Evolutionary conservation across 768 basidiomycete species (phyloP), one percentile per base, ranked within the genome.

Genomic region (Galerina marginata): DNA sequence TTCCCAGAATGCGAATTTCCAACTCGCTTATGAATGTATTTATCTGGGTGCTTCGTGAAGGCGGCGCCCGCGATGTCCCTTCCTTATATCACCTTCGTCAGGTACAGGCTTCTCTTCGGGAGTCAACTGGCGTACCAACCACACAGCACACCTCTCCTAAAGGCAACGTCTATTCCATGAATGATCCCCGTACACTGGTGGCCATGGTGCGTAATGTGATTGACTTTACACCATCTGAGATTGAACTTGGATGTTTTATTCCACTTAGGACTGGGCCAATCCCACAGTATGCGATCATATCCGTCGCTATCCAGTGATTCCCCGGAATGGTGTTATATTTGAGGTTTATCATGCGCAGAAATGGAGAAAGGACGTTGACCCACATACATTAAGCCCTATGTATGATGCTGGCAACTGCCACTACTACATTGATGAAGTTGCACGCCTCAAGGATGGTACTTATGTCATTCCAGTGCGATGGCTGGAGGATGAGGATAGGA

Each of bases 311-410:
- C 74, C 74, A 1, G 70, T 71, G 1, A 70, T 75, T n/a, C 59
- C 70, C 1, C 49, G 29, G 0, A 52, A 68, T 46, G 67, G 72
- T 1, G 49, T 69, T 2, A 62, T 76, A 3, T 73, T 71, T 0
- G 74, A 75, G 59, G 65, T 72, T 11, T 76, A 69, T 66, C 77
- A 76, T 62, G 74, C 63, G 0, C 37, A 67, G 20, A 69, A 70
- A 48, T 76, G 74, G 74, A 56, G 65, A 10, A 39, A 60, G 9
- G 58, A 65, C 1, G 20, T 72, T 2, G 71, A 74, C 47, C 59
- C 64, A 10, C 66, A 69, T 57, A 43, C 56, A 1, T 45, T 71
- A 20, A 74, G 70, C 44, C 71, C 70, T 1, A 74, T 74, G 71
- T 74, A 70, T 46, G 58, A 67, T 56, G 56, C 51, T 11, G 60